Evolutionary conservation across 1,284 basidiomycete genomes (phyloP).

Genomic region (Fomitopsis schrenkii): DNA sequence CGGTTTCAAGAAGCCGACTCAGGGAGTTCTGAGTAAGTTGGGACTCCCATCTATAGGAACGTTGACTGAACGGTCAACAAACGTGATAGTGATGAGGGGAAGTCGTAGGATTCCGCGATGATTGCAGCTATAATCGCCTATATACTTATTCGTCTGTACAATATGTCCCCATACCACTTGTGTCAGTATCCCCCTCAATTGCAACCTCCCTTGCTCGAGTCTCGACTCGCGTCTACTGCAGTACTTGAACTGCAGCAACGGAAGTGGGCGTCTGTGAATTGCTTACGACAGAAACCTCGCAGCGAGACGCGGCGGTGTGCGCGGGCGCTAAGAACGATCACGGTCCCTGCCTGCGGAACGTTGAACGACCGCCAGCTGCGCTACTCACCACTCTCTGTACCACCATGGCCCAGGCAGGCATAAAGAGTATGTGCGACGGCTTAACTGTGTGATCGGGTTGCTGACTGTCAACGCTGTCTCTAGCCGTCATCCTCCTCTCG

Average conservation of each 20-base stretch:
- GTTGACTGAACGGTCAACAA: conserved; percentile 32
- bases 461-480: conserved; percentile 7
- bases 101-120: conserved; percentile 19
- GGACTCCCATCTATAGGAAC: conserved; percentile 24
- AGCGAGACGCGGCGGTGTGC: not conserved
- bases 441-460: conserved; percentile 7
- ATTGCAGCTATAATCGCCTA: conserved; percentile 8
- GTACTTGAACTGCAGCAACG: too few relatives aligned
- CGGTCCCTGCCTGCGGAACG: not conserved
- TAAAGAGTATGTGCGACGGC: conserved; percentile 25
- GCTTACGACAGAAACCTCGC: not conserved
- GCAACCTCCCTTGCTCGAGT: not conserved
- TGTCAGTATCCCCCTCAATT: too few relatives aligned
- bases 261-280: conserved; percentile 6
- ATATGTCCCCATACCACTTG: not conserved
- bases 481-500: conserved; percentile 91
- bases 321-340: not conserved
- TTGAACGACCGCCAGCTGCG: not conserved
- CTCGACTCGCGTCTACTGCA: not conserved
- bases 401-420: conserved; percentile 27
- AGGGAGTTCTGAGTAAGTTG: conserved; percentile 12
- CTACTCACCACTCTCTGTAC: not conserved
- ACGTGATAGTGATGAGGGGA: conserved; percentile 21
- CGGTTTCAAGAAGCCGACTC: conserved; percentile 13
- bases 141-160: conserved; percentile 4